phyloP scores from a whole-genome alignment of 2,329 filamentous ascomycete genomes.

The Fusarium sp. region DNA sequence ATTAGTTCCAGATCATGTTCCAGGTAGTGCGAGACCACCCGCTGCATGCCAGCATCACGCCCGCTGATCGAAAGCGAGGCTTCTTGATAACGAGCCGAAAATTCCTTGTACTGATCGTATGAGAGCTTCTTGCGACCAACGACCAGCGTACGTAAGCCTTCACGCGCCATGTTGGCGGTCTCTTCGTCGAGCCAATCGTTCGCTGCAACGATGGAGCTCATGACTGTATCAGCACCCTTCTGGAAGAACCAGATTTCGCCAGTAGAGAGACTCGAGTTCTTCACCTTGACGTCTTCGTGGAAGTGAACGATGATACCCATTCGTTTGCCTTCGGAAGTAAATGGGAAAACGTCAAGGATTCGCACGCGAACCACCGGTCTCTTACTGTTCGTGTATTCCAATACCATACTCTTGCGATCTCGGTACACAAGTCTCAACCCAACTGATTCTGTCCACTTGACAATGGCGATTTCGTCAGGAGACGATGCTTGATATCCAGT shows the following conservation, averaged over 20 bases:
- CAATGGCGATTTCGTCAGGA: constrained; percentile 97
- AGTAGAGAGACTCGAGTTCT: constrained; percentile 60
- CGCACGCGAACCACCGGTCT: constrained; percentile 82
- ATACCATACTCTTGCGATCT: constrained; percentile 84
- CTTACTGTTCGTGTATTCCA: constrained; percentile 80
- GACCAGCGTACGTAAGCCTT: constrained; percentile 92
- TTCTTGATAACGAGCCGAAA: constrained; percentile 77
- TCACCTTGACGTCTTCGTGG: constrained; percentile 62
- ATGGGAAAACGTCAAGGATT: constrained; percentile 95
- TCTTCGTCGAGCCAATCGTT: constrained; percentile 99
- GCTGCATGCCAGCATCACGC: constrained; percentile 83
- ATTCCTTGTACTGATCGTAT: constrained; percentile 80
- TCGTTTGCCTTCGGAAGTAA: constrained; percentile 96
- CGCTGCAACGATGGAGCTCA: constrained; percentile 92
- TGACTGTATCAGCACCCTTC: constrained; percentile 97
- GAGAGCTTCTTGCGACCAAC: constrained; percentile 92
- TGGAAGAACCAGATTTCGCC: constrained; percentile 98
- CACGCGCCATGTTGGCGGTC: constrained; percentile 98
- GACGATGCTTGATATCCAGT: constrained; percentile 97
- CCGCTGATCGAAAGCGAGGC: constrained; percentile 82
- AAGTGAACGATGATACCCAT: constrained; percentile 98
- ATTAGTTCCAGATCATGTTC: constrained; percentile 91
- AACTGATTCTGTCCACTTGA: constrained; percentile 92
- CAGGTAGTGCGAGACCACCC: constrained; percentile 80
- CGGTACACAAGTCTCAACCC: constrained; percentile 85